Conservation (phyloP, 306 rosid genomes). For the Vicia sativa region DNA sequence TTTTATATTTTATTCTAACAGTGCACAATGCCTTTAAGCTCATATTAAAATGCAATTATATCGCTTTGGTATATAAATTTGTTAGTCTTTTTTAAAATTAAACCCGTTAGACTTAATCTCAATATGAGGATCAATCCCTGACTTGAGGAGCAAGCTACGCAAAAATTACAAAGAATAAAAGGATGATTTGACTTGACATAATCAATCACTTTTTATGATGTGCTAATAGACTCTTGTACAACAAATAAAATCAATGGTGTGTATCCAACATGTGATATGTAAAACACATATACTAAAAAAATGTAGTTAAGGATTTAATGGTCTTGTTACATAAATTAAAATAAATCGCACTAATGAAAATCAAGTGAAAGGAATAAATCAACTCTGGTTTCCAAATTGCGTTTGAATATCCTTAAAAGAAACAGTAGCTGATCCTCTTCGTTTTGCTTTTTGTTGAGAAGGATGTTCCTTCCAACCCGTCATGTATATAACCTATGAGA, state of each 20-base stretch:
- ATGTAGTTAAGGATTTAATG: not conserved
- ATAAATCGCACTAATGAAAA: not conserved
- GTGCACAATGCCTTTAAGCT: too few species aligned
- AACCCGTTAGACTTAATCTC: too few species aligned
- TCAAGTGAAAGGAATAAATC: conserved; percentile 28
- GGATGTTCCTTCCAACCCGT: conserved; percentile 94
- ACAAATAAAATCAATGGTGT: not conserved
- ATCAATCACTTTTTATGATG: too few species aligned
- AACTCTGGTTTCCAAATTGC: conserved; percentile 57
- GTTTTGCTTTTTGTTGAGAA: conserved; percentile 79
- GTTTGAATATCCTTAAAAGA: conserved; percentile 76
- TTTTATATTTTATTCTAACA: too few species aligned
- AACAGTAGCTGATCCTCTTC: conserved; percentile 84
- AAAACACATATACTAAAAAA: not conserved
- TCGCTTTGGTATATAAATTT: too few species aligned
- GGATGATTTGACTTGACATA: too few species aligned
- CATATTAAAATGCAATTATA: too few species aligned
- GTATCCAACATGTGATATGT: not conserved
- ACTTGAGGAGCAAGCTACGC: too few species aligned
- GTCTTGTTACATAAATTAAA: not conserved
- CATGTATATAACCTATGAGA: conserved; percentile 84
- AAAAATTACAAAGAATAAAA: too few species aligned
- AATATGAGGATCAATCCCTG: too few species aligned
- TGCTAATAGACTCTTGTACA: too few species aligned
- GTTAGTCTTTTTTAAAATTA: too few species aligned